Conservation (phyloP, 306 rosid species). For the Herpetospermum pedunculosum region DNA sequence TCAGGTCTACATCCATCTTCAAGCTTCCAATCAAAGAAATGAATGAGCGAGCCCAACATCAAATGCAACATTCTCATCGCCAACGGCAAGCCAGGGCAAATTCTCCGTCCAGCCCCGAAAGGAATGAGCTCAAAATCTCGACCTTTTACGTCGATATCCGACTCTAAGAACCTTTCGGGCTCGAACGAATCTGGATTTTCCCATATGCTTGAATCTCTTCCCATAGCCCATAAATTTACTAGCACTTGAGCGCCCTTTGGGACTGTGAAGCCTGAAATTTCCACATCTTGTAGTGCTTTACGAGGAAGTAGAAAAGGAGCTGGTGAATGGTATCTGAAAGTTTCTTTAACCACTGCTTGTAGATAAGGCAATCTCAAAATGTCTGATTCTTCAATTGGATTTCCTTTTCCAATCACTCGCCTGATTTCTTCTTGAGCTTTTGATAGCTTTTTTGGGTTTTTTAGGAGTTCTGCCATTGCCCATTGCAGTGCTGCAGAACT, state of each 20-base stretch:
- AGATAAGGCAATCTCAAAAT: conserved; percentile 26
- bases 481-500: conserved; percentile 31
- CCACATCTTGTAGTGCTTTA: conserved; percentile 29
- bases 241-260: conserved; percentile 39
- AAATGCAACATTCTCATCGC: neutral
- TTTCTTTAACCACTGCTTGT: conserved; percentile 47
- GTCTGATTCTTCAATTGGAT: conserved; percentile 40
- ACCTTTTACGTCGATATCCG: conserved; percentile 31
- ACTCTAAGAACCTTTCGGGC: conserved; percentile 44
- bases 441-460: conserved; percentile 23
- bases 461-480: conserved; percentile 49
- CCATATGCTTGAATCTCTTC: conserved; percentile 31
- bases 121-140: conserved; percentile 35
- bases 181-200: conserved; percentile 21
- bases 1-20: conserved; percentile 18
- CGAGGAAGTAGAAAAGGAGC: conserved; percentile 40
- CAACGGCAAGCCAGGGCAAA: conserved; percentile 7
- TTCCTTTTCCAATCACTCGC: conserved; percentile 34
- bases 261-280: conserved; percentile 24
- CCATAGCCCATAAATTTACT: conserved; percentile 38
- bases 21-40: conserved; percentile 53
- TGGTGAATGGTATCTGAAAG: conserved; percentile 27
- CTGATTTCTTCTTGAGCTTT: conserved; percentile 31
- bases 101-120: conserved; percentile 27
- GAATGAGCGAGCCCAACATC: conserved; percentile 19